Evolutionary conservation across 2,329 filamentous ascomycete species (phyloP), one percentile per base, ranked within the genome.

Genomic region (Penicillium sp.): DNA sequence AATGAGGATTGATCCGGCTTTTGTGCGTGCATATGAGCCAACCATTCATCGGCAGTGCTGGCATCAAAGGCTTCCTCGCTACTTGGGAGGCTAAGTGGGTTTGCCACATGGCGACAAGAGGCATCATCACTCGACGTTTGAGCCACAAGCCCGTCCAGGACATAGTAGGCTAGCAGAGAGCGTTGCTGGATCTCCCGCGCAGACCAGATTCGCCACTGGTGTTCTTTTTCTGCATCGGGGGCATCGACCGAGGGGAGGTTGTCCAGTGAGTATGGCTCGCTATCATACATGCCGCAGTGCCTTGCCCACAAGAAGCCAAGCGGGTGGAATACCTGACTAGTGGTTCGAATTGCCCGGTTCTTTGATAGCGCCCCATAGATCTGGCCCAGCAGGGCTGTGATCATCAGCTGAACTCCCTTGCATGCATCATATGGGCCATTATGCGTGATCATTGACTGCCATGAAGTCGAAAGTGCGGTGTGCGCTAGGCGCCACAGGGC

Each of bases 281-380:
- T 70, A 34, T 77, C 71, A 46, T 74, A 69, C 71, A 77, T 76
- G 15, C 75, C 75, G 50, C 74, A 77, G 49, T 77, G 74, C 29
- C 75, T 68, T 32, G 76, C 76, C 76, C 76, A 78, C 52, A 74
- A 73, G 60, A 78, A 78, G 3, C 72, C 74, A 0, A 78, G 66
- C 2, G 72, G 74, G 35, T 76, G 76, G 52, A 77, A 77, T 2
- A 75, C 71, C 50, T 78, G 75, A 52, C 72, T 76, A 31, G 75
- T 77, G 1, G 72, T 76, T 13, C 76, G 70, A 40, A 79, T 74
- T 2, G 66, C 66, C 34, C 72, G 64, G 46, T 77, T 77, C 68
- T 71, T 76, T 9, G 76, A 78, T 6, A 78, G 56, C 7, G 71
- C 69, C 18, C 74, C 76, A 49, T 79, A 79, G 13, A 76, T 66